Evolutionary conservation across 352 stramenopile species (phyloP).

Genomic region (Globisporangium cederbergense): DNA sequence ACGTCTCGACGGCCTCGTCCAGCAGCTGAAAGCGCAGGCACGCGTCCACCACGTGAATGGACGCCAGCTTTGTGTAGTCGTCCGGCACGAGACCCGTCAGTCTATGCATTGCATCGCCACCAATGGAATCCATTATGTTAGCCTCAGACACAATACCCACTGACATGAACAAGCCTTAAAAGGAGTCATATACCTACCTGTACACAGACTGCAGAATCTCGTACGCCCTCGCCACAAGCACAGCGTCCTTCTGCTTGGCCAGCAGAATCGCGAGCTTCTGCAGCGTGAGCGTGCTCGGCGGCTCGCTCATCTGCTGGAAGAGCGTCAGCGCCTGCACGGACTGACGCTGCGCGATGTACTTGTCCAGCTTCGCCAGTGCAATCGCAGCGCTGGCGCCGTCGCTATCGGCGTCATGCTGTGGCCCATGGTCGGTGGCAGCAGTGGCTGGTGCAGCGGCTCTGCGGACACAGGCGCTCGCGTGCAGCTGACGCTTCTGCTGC

Average conservation of each 20-base stretch:
- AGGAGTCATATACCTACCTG: constrained; percentile 2
- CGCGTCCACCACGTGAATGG: constrained; percentile 66
- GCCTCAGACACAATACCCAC: not conserved
- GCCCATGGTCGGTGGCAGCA: not conserved
- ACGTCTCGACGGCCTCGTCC: constrained; percentile 59
- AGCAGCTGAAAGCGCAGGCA: constrained; percentile 53
- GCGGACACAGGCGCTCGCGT: not conserved
- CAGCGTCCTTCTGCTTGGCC: constrained; percentile 34
- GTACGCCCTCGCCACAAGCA: constrained; percentile 24
- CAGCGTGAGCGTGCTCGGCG: constrained; percentile 24
- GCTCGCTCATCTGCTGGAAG: constrained; percentile 36
- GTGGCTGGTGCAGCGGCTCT: not conserved
- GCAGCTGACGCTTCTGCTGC: not conserved
- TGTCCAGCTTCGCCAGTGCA: constrained; percentile 30
- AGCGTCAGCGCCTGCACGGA: constrained; percentile 28
- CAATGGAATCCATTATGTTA: not conserved
- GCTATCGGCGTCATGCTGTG: not conserved
- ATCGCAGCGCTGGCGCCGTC: not conserved
- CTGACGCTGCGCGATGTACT: constrained; percentile 30
- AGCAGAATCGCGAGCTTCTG: constrained; percentile 54
- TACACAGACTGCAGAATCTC: constrained; percentile 47
- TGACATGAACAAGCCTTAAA: not conserved
- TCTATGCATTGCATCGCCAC: constrained; percentile 1
- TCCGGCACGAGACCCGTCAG: constrained; percentile 36
- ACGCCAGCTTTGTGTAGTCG: constrained; percentile 60